Evolutionary conservation across 164 flowering plant genomes (phyloP), one percentile per base, ranked within the genome.

Genomic region (Berberis vulgaris): DNA sequence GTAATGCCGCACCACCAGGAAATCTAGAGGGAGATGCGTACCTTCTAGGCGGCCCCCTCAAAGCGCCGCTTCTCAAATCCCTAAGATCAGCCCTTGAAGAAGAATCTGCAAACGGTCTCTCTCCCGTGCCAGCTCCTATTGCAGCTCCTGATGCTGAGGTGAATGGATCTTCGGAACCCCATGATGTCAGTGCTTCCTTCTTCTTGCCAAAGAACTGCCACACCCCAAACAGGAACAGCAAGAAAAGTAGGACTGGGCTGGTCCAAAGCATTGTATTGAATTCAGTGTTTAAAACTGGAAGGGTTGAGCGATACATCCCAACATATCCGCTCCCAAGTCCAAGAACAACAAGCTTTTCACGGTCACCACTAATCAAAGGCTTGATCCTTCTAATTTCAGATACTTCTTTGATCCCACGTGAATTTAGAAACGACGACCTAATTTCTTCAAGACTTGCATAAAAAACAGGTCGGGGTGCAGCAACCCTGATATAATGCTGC

Each of bases 91-190:
- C 66, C 72, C 92, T 81, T 9, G 93, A 79, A 65, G 89, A 65
- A 41, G 91, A 73, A 55, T 89, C 96, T 1, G 76, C 59, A 66
- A 77, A 89, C 11, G 85, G 62, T 63, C 92, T 73, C 1, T 85
- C 89, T 9, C 79, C 87, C 0, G 78, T 43, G 63, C 79, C 76
- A 7, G 94, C 58, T 49, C 78, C 93, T 61, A 81, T 26, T n/a
- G 9, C 39, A 2, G 42, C 39, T 13, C 38, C 77, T 10, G 90
- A 65, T 42, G 81, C 65, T 7, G 94, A 80, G 65, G 58, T 77
- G 46, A 91, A 87, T 41, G 97, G 93, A 65, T 94, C 99, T 66
- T 91, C 96, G 0, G 91, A 81, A 40, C 90, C 91, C 99, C 99
- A 94, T 42, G 85, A 80, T 13, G 88, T 83, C 67, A 90, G 86